Base-by-base conservation (phyloP, 2,329 filamentous ascomycete species). In the Penicillium rolfsii region DNA sequence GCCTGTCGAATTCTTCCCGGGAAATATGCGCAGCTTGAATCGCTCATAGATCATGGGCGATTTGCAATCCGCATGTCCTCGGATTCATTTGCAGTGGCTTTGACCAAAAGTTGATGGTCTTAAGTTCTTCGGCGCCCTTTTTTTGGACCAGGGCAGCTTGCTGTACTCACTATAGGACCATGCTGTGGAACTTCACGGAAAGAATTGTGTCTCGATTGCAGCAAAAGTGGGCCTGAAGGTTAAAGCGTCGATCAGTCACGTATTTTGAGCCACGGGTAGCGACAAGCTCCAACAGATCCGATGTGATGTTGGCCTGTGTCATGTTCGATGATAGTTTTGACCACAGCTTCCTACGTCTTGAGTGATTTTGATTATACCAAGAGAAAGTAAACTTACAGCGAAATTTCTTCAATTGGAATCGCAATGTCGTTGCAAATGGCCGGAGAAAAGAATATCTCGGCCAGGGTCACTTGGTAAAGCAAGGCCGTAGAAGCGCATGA, bases 401-500 rank as follows among this genome's bases (percentile, higher is more conserved):
- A 2, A 3, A 11, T 36, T 36, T n/a, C 16, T 11, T 30, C 16
- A n/a, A 30, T 9, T 2, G n/a, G 16, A 16, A 48, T 48, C 16
- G 7, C 3, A 1, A 19, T 8, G 7, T 11, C 16, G 11, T 26
- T 5, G 19, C 16, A 64, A 22, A 62, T 67, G 62, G 12, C 68
- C 67, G 3, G 63, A 66, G 16, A 63, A 59, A 26, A 48, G 64
- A 43, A 26, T 49, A 11, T 55, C 46, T 16, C 19, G 52, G 8
- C 64, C 64, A 2, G 67, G 70, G 52, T 73, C 70, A 45, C 64
- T 54, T 0, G 69, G 64, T 16, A 65, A 16, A 16, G 55, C 30
- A 26, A 72, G 59, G 0, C 60, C 58, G 45, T 61, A 68, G 28
- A 71, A 71, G 9, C 63, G 55, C 40, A 49, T 49, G 9, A 74